Evolutionary conservation across 495 filamentous ascomycete genomes (phyloP).

Genomic region (Penicillium dipodomyicola): DNA sequence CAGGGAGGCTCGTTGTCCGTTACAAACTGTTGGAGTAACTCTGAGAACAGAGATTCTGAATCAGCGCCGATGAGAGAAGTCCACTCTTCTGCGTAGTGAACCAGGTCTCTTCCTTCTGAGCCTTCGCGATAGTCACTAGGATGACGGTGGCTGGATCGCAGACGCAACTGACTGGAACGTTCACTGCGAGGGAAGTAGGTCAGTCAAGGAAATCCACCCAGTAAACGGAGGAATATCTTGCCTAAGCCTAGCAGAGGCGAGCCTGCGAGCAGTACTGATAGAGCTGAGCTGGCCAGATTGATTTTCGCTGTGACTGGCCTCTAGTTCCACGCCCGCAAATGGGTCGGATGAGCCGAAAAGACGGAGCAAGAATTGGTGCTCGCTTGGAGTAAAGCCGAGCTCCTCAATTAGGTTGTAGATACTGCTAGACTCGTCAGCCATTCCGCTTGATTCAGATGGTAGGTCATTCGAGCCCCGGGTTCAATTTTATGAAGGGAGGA

Average conservation of each 20-base stretch:
- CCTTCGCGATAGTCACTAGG: not conserved
- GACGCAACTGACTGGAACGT: not conserved
- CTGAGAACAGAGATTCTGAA: not conserved
- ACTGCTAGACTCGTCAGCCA: slow-evolving; percentile 1
- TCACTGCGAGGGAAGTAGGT: not conserved
- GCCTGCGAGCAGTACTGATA: not conserved
- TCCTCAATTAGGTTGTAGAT: not conserved
- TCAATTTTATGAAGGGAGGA: not conserved
- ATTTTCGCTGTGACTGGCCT: not conserved
- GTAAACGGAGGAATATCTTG: not conserved
- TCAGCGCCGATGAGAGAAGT: not conserved
- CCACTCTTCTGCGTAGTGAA: slow-evolving; percentile 5
- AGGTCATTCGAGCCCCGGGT: not conserved
- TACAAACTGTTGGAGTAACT: not conserved
- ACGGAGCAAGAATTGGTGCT: not conserved
- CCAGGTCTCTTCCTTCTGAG: not conserved
- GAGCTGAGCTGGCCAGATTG: not conserved
- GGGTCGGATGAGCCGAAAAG: slow-evolving; percentile 1
- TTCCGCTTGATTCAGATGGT: not conserved
- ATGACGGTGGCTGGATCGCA: not conserved
- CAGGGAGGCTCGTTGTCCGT: not conserved
- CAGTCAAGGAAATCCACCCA: not conserved
- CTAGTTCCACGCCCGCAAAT: not conserved
- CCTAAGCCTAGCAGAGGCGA: not conserved
- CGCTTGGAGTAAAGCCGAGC: slow-evolving; percentile 1